Evolutionary conservation across 2,329 filamentous ascomycete species (phyloP).

Genomic region (Colletotrichum lupini): DNA sequence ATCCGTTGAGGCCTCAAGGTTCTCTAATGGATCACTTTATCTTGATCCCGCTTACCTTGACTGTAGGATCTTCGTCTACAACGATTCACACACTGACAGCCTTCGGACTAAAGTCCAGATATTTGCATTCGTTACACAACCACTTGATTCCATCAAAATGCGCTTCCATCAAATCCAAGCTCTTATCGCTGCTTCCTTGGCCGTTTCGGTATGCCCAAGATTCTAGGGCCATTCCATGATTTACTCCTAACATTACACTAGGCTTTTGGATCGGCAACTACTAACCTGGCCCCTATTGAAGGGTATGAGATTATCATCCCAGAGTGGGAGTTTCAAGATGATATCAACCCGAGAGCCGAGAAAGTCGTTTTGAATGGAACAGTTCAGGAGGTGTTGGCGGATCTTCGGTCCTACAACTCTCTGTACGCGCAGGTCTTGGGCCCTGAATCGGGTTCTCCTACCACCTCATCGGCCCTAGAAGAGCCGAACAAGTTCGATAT

Average conservation of each 20-base stretch:
- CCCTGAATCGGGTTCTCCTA: not conserved
- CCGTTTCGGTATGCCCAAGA: not conserved
- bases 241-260: not conserved
- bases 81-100: too few species aligned
- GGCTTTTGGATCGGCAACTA: not conserved
- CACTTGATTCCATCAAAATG: not conserved
- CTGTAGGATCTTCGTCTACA: too few species aligned
- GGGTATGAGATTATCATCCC: not conserved
- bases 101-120: not conserved
- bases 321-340: not conserved
- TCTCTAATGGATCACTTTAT: too few species aligned
- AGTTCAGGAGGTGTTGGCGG: not conserved
- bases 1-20: too few species aligned
- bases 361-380: not conserved
- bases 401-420: not conserved
- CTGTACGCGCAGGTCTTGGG: not conserved
- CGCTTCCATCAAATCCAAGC: not conserved
- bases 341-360: not conserved
- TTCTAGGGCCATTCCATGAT: not conserved
- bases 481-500: not conserved
- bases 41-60: too few species aligned
- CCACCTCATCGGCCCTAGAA: not conserved
- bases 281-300: not conserved
- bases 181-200: not conserved
- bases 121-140: rapidly evolving